phyloP scores from a whole-genome alignment of 352 stramenopile genomes.

The Globisporangium okanoganense region DNA sequence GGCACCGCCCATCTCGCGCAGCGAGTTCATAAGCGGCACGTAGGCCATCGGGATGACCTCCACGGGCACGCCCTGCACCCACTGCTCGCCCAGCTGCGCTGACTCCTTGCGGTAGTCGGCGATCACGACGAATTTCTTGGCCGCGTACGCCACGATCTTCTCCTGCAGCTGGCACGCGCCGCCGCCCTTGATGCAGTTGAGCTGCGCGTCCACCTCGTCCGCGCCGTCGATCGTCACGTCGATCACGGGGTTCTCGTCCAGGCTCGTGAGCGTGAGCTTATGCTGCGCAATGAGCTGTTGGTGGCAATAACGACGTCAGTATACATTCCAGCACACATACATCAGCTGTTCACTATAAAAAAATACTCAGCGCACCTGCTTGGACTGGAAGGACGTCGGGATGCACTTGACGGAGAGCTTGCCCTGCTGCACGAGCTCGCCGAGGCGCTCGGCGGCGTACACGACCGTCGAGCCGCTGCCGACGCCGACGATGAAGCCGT shows the following conservation, averaged over 20 bases:
- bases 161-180: conserved; percentile 94
- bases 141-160: conserved; percentile 92
- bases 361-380: conserved; percentile 52
- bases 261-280: conserved; percentile 72
- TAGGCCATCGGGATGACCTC: conserved; percentile 98
- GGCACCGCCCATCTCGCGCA: conserved; percentile 49
- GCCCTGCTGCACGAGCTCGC: conserved; percentile 90
- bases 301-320: not conserved
- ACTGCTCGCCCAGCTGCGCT: conserved; percentile 79
- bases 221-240: conserved; percentile 99
- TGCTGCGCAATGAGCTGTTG: conserved; percentile 82
- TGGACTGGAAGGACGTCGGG: conserved; percentile 97
- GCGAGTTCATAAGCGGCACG: conserved; percentile 88
- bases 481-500: conserved; percentile 96
- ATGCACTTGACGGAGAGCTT: conserved; percentile 96
- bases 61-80: conserved; percentile 91
- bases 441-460: conserved; percentile 96
- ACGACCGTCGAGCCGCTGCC: conserved; percentile 98
- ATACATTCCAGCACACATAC: not conserved
- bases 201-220: conserved; percentile 95
- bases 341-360: not conserved
- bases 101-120: conserved; percentile 93
- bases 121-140: conserved; percentile 98
- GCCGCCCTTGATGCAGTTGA: conserved; percentile 98
- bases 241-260: conserved; percentile 85